Conservation (phyloP, 805 yeast genomes). For the Debaryomyces hansenii region DNA sequence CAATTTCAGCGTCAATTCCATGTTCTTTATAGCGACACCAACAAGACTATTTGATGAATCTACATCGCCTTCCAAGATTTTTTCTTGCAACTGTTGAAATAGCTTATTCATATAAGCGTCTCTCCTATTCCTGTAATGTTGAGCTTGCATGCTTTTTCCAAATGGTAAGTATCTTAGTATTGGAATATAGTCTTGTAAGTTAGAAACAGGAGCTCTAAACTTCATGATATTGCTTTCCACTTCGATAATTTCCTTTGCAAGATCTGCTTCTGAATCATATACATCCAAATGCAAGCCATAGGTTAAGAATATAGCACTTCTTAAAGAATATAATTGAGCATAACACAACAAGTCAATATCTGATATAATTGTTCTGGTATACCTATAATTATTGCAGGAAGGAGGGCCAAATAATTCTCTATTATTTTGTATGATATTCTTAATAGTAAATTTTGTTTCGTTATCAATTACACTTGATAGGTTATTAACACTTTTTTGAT, state of each 20-base stretch:
- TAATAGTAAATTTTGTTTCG: constrained; percentile 32
- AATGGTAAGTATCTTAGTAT: constrained; percentile 33
- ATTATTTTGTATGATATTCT: constrained; percentile 9
- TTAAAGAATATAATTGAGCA: constrained; percentile 51
- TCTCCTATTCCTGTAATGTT: constrained; percentile 37
- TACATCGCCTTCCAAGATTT: constrained; percentile 22
- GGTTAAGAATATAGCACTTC: constrained; percentile 50
- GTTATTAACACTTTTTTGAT: constrained; percentile 32
- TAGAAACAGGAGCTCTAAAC: constrained; percentile 57
- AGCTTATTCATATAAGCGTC: constrained; percentile 49
- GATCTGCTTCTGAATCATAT: constrained; percentile 27
- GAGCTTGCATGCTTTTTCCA: constrained; percentile 12
- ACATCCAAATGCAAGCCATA: constrained; percentile 53
- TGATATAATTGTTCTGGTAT: constrained; percentile 6
- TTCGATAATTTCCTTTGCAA: constrained; percentile 52
- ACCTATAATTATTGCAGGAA: constrained; percentile 14
- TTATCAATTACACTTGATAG: constrained; percentile 35
- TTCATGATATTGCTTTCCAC: constrained; percentile 59
- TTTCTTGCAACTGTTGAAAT: constrained; percentile 5
- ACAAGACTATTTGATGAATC: constrained; percentile 31
- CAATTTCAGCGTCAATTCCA: constrained; percentile 12
- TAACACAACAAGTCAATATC: constrained; percentile 43
- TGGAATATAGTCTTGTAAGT: constrained; percentile 56
- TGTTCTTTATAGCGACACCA: constrained; percentile 15
- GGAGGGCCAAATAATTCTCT: constrained; percentile 18